Evolutionary conservation across 1,284 basidiomycete genomes (phyloP).

Genomic region (Pascua sp.): DNA sequence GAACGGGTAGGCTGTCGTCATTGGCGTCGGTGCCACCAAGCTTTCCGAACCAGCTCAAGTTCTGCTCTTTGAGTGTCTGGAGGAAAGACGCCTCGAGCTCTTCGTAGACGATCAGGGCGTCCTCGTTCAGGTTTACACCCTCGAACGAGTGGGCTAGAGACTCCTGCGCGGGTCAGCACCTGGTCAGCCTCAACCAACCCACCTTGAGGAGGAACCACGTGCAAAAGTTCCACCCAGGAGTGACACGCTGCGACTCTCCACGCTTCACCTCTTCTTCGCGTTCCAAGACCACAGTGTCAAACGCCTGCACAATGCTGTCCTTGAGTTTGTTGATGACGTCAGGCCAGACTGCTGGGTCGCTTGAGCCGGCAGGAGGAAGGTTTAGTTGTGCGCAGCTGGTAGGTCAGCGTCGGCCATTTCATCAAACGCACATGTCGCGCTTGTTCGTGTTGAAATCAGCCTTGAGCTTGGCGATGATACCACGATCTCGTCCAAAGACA

Average conservation of each 20-base stretch:
- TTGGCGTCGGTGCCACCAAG: slow-evolving; percentile 58
- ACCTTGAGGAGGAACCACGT: slow-evolving; percentile 94
- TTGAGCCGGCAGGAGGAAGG: slow-evolving; percentile 27
- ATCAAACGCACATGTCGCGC: slow-evolving; percentile 66
- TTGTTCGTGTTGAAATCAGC: slow-evolving; percentile 90
- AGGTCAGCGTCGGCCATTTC: background rate
- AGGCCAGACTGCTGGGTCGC: slow-evolving; percentile 78
- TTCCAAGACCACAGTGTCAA: slow-evolving; percentile 71
- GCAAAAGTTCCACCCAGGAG: slow-evolving; percentile 96
- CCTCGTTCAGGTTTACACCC: slow-evolving; percentile 81
- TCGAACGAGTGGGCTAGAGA: slow-evolving; percentile 88
- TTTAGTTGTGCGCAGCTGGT: slow-evolving; percentile 71
- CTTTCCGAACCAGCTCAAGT: slow-evolving; percentile 82
- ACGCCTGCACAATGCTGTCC: slow-evolving; percentile 75
- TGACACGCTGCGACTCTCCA: slow-evolving; percentile 76
- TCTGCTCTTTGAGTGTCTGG: slow-evolving; percentile 67
- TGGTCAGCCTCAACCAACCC: too few species aligned
- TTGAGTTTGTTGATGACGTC: slow-evolving; percentile 86
- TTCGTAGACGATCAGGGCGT: slow-evolving; percentile 82
- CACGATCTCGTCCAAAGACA: slow-evolving; percentile 45
- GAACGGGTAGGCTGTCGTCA: slow-evolving; percentile 76
- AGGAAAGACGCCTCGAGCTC: slow-evolving; percentile 86
- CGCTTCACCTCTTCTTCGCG: slow-evolving; percentile 83
- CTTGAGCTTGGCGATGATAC: slow-evolving; percentile 82
- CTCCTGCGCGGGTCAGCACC: slow-evolving; percentile 61